Conservation (phyloP, 2,329 filamentous ascomycete genomes). For the Stylonectria norvegica region DNA sequence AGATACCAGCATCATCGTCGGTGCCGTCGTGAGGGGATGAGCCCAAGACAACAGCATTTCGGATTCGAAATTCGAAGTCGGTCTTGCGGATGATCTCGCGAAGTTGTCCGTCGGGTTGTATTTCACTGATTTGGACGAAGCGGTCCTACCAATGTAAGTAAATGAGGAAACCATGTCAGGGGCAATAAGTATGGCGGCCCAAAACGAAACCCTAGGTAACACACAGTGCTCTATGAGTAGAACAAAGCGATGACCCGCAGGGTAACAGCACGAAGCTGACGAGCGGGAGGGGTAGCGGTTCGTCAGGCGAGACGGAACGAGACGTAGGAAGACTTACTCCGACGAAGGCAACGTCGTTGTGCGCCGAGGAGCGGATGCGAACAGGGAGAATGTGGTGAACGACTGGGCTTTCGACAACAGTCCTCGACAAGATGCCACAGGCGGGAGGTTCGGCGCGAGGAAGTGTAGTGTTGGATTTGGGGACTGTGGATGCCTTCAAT, state of each 20-base stretch:
- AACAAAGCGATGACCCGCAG: not conserved
- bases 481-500: conserved; percentile 36
- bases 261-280: not conserved
- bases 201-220: not conserved
- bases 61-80: conserved; percentile 75
- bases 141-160: conserved; percentile 54
- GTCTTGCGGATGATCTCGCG: conserved; percentile 72
- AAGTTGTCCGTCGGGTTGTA: conserved; percentile 65
- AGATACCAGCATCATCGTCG: conserved; percentile 19
- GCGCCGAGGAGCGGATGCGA: conserved; percentile 64
- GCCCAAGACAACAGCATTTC: conserved; percentile 75
- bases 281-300: not conserved
- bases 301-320: not conserved
- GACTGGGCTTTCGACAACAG: conserved; percentile 71
- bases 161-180: too few species aligned
- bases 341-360: conserved; percentile 84
- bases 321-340: conserved; percentile 53
- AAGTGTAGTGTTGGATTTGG: conserved; percentile 30
- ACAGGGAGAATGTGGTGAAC: conserved; percentile 76
- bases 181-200: not conserved
- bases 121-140: conserved; percentile 76
- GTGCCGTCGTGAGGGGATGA: conserved; percentile 31
- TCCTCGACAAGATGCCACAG: conserved; percentile 74
- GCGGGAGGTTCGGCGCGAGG: conserved; percentile 42
- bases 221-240: too few species aligned